A percentile compares a stretch with the other conserved stretches of the same genome.
These are phyloP conservation scores for Caryopteris hybrid DNA, from an alignment of 305 asterid species.

Conservation along the genomic window DNA sequence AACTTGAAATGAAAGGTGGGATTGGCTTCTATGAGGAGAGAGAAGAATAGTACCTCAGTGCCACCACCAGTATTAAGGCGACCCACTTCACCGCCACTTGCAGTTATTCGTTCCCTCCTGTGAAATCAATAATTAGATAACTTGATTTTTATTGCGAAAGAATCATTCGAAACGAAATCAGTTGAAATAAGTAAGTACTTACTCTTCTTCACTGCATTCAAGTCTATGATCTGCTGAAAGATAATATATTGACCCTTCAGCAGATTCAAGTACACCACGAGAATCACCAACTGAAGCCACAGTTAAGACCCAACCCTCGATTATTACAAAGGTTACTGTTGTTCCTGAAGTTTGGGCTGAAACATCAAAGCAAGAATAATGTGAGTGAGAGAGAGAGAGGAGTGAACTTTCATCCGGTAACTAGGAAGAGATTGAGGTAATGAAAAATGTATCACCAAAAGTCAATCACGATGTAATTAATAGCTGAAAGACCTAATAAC, in stretches of 20 bases:
- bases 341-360: constrained; percentile 98
- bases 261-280: constrained; percentile 89
- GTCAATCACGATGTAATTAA: not conserved
- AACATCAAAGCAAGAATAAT: constrained; percentile 17
- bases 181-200: constrained; percentile 25
- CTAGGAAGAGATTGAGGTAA: not conserved
- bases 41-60: constrained; percentile 62
- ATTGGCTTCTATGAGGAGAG: not conserved
- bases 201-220: constrained; percentile 96
- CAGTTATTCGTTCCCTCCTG: constrained; percentile 93
- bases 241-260: constrained; percentile 78
- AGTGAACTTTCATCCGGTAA: not conserved
- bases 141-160: constrained; percentile 9
- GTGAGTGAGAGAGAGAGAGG: not conserved
- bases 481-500: not conserved
- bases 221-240: constrained; percentile 99
- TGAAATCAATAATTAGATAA: constrained; percentile 23
- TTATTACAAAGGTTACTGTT: constrained; percentile 90
- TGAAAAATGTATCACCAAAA: not conserved
- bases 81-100: constrained; percentile 99
- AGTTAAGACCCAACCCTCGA: constrained; percentile 91
- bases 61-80: constrained; percentile 98
- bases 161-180: not conserved
- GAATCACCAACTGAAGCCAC: constrained; percentile 99
- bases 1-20: not conserved